A percentile compares a stretch with the other conserved stretches of the same genome.
Conservation (phyloP, 1,284 basidiomycete genomes). For the Trametes pubescens region DNA sequence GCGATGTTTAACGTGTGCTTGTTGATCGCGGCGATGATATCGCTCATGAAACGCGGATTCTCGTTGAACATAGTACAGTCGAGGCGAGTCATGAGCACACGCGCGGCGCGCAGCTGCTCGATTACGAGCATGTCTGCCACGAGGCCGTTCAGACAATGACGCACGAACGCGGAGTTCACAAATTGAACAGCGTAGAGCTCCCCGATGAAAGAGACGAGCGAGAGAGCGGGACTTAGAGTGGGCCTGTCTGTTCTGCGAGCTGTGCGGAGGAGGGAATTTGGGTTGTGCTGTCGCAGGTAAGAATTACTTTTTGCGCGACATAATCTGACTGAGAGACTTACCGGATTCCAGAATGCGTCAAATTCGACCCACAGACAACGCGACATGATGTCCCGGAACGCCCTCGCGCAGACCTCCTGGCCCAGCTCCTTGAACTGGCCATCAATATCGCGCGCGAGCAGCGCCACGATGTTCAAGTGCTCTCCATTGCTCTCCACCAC, state of each 20-base stretch:
- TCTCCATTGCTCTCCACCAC: conserved; percentile 28
- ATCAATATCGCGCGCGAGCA: conserved; percentile 43
- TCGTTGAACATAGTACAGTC: conserved; percentile 26
- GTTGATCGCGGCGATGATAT: conserved; percentile 6
- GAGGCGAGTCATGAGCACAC: conserved; percentile 38
- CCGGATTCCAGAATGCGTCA: conserved; percentile 45
- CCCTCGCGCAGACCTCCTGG: conserved; percentile 36
- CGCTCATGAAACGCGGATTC: conserved; percentile 6
- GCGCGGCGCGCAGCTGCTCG: conserved; percentile 44
- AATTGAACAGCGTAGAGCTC: conserved; percentile 43
- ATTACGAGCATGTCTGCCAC: conserved; percentile 37
- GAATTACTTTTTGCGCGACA: conserved; percentile 9
- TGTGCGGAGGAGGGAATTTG: conserved; percentile 19
- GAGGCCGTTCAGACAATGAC: conserved; percentile 40
- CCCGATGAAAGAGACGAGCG: conserved; percentile 43
- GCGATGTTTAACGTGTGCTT: conserved; percentile 2
- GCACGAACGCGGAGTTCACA: conserved; percentile 36
- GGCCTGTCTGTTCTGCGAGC: conserved; percentile 12
- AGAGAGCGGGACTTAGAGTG: conserved; percentile 38
- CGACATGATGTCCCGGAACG: conserved; percentile 43
- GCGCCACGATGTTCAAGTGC: conserved; percentile 33
- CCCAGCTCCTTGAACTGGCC: conserved; percentile 32
- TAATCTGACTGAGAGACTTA: conserved; percentile 33
- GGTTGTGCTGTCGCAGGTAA: conserved; percentile 22
- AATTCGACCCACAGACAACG: conserved; percentile 43